Evolutionary conservation across 805 yeast species (phyloP).

Genomic region (Metschnikowia corniflorae): DNA sequence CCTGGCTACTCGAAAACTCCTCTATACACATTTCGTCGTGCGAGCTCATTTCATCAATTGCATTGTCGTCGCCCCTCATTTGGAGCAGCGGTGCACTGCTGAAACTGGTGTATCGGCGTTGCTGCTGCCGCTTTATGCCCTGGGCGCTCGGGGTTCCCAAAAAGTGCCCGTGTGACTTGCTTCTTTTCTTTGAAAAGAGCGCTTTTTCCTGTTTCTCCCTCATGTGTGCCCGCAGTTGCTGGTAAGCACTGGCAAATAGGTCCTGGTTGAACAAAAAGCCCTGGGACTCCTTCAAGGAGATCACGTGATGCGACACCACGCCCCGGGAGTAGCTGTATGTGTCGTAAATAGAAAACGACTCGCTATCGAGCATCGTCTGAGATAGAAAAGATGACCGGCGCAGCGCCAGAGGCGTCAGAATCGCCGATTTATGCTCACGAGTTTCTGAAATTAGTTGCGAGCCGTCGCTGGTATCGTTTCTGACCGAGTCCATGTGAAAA

Average conservation of each 20-base stretch:
- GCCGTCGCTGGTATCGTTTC: too few species aligned
- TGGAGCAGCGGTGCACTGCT: conserved; percentile 22
- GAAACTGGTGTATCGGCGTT: conserved; percentile 32
- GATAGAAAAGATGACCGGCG: conserved; percentile 45
- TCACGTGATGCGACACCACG: conserved; percentile 28
- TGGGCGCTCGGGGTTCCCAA: conserved; percentile 1
- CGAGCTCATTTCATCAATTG: conserved; percentile 13
- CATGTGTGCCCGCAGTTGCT: conserved; percentile 45
- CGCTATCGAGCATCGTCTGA: conserved; percentile 53
- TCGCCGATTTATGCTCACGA: too few species aligned
- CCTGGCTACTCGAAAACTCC: not conserved
- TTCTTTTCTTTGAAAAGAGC: conserved; percentile 8
- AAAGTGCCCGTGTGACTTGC: conserved; percentile 13
- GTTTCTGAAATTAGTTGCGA: too few species aligned
- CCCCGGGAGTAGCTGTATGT: conserved; percentile 30
- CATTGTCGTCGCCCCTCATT: conserved; percentile 6
- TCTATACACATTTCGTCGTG: conserved; percentile 11
- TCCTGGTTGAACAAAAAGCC: conserved; percentile 79
- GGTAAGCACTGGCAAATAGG: conserved; percentile 66
- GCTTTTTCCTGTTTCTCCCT: conserved; percentile 30
- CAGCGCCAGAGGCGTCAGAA: conserved; percentile 17
- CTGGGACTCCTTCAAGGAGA: conserved; percentile 59
- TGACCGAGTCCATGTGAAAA: too few species aligned
- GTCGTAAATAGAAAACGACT: conserved; percentile 53
- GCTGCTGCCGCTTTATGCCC: conserved; percentile 2